Percentiles rank a stretch among this genome's conserved stretches.
Conservation (phyloP, 371 early-diverging fungal genomes). For the Enterospora canceri region DNA sequence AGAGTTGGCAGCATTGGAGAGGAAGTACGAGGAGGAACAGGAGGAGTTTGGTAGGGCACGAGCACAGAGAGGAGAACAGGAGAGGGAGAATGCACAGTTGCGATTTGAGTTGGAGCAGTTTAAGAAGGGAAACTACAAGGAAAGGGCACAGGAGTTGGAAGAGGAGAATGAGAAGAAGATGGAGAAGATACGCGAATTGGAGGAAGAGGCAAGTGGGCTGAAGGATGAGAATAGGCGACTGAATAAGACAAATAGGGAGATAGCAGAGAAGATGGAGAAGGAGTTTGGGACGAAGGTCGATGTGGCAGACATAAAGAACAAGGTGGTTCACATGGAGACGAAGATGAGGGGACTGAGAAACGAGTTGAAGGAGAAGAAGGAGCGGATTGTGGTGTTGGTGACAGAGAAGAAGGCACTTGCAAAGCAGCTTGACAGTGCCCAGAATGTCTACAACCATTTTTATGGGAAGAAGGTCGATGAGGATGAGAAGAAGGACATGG, state of each 20-base stretch:
- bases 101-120: constrained; percentile 35
- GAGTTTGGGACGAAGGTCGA: constrained; percentile 7
- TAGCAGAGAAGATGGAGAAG: constrained; percentile 4
- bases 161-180: constrained; percentile 40
- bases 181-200: constrained; percentile 48
- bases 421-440: constrained; percentile 54
- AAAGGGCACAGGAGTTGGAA: constrained; percentile 22
- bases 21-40: background rate
- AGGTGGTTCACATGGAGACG: constrained; percentile 38
- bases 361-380: constrained; percentile 32
- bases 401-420: constrained; percentile 29
- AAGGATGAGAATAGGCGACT: constrained; percentile 20
- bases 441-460: constrained; percentile 56
- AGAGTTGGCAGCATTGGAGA: constrained; percentile 15
- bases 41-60: constrained; percentile 19
- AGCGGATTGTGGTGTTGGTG: constrained; percentile 30
- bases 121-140: constrained; percentile 22
- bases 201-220: constrained; percentile 34
- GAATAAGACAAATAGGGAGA: constrained; percentile 7
- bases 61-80: constrained; percentile 22
- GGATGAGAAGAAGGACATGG: constrained; percentile 18
- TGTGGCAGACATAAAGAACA: constrained; percentile 32
- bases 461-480: constrained; percentile 45
- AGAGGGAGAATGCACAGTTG: constrained; percentile 35
- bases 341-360: constrained; percentile 37